A percentile compares a stretch with the other conserved stretches of the same genome.
These are phyloP conservation scores for Aureoboletus auriporus DNA, from an alignment of 768 basidiomycete genomes.

Conservation along the genomic window DNA sequence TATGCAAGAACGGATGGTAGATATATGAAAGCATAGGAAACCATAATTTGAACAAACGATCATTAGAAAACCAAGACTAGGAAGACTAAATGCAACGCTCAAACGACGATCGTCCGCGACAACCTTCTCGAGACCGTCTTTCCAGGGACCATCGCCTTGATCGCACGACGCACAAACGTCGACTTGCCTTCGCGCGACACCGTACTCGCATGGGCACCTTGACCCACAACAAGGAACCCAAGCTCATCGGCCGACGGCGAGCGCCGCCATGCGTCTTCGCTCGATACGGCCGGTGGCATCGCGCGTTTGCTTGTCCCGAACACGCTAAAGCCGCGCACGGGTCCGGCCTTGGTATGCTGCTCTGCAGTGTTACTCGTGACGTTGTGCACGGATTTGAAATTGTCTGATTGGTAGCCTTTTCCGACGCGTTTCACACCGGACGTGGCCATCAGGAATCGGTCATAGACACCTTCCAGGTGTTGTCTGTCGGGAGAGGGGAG, in stretches of 20 bases:
- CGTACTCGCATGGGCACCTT: constrained; percentile 21
- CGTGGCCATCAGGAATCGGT: constrained; percentile 79
- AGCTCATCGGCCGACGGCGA: constrained; percentile 62
- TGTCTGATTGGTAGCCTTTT: constrained; percentile 77
- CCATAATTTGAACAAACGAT: constrained; percentile 4
- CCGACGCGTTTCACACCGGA: constrained; percentile 77
- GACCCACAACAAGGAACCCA: constrained; percentile 45
- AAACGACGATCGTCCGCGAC: constrained; percentile 36
- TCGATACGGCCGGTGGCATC: constrained; percentile 73
- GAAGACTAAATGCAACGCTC: constrained; percentile 3
- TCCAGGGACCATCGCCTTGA: constrained; percentile 72
- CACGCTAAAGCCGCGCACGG: constrained; percentile 22
- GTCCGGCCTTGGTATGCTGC: constrained; percentile 9
- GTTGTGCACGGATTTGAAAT: constrained; percentile 41
- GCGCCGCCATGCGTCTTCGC: constrained; percentile 48
- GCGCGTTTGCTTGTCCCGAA: constrained; percentile 39
- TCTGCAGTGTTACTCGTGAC: constrained; percentile 17
- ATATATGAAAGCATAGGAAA: constrained; percentile 14
- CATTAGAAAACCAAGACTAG: constrained; percentile 16
- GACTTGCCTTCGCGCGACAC: constrained; percentile 42
- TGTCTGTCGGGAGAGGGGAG: constrained; percentile 56
- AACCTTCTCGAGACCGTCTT: constrained; percentile 51
- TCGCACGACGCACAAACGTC: constrained; percentile 61
- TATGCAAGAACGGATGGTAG: constrained; percentile 11
- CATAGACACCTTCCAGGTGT: constrained; percentile 71